These are phyloP conservation scores for Zarea fungicola DNA, from an alignment of 2,329 filamentous ascomycete genomes.

Conservation along the genomic window DNA sequence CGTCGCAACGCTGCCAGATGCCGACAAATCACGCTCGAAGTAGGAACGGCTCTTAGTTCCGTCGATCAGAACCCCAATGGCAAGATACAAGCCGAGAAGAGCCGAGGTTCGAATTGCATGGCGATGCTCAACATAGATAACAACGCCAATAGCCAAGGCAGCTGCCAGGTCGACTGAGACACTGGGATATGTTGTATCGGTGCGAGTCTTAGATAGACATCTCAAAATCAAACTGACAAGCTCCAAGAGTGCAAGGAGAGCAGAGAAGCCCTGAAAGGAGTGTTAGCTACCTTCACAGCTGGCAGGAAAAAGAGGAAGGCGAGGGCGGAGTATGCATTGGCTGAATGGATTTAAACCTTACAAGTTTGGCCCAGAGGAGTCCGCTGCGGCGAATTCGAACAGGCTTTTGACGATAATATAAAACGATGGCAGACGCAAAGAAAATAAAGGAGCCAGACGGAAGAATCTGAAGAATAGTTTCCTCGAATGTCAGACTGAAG, in stretches of 20 bases:
- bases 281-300: neutral
- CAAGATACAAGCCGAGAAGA: neutral
- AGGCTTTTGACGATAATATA: neutral
- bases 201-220: conserved; percentile 7
- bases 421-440: neutral
- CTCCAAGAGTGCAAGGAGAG: neutral
- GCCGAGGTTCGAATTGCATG: neutral
- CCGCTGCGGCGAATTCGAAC: neutral
- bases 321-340: neutral
- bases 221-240: neutral
- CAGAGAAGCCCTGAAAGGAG: neutral
- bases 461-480: neutral
- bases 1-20: neutral
- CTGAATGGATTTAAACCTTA: no score
- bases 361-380: neutral
- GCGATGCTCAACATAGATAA: neutral
- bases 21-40: neutral
- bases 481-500: neutral
- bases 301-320: no score
- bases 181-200: neutral
- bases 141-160: neutral
- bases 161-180: neutral
- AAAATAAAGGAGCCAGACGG: neutral
- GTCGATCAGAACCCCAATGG: neutral
- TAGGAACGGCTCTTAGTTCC: neutral